Evolutionary conservation across 768 basidiomycete species (phyloP).

Genomic region (Kwoniella sp.): DNA sequence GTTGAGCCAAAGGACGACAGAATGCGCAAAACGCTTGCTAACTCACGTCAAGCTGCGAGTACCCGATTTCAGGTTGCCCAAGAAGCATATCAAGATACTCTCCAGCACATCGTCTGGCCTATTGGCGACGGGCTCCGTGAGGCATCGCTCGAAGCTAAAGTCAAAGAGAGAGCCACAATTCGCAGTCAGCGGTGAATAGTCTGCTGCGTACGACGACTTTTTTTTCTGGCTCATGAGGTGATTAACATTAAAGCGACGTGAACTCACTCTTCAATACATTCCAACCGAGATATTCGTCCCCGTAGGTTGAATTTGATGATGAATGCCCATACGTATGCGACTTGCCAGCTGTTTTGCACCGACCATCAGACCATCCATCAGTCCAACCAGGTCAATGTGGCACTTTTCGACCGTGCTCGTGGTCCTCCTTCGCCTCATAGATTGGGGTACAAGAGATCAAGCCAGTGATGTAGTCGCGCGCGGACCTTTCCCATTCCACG

Average conservation of each 20-base stretch:
- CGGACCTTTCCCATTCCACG: conserved; percentile 10
- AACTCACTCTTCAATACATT: conserved; percentile 43
- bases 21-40: not conserved
- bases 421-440: no score
- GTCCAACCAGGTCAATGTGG: conserved; percentile 2
- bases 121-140: conserved; percentile 44
- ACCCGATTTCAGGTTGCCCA: conserved; percentile 45
- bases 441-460: no score
- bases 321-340: conserved; percentile 50
- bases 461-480: no score
- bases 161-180: conserved; percentile 2
- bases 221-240: not conserved
- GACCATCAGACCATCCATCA: conserved; percentile 1
- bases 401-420: not conserved
- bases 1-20: not conserved
- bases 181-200: not conserved
- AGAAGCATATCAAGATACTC: conserved; percentile 43
- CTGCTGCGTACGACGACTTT: not conserved
- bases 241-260: not conserved
- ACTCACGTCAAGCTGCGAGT: conserved; percentile 44
- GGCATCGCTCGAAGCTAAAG: conserved; percentile 40
- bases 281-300: conserved; percentile 30
- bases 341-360: conserved; percentile 38
- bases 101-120: conserved; percentile 49
- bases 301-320: conserved; percentile 40